Evolutionary conservation across 345 rosid genomes (phyloP).

Genomic region (Orychophragmus violaceus): DNA sequence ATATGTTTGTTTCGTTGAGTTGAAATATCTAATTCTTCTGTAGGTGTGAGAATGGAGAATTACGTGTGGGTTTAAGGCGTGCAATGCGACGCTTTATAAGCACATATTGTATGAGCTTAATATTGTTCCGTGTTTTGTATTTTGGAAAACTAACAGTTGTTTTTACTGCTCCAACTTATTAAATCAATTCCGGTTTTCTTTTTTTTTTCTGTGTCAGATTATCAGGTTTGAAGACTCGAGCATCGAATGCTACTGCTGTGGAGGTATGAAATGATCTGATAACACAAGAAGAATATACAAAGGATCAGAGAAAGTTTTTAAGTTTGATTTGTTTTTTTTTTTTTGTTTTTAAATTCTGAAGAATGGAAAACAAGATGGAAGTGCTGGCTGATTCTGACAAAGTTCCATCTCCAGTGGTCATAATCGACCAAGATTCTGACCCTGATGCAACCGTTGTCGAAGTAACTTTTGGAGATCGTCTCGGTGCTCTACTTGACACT

Average conservation of each 20-base stretch:
- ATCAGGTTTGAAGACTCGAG: constrained; percentile 41
- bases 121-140: too few relatives aligned
- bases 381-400: constrained; percentile 46
- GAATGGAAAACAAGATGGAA: constrained; percentile 52
- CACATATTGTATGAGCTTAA: too few relatives aligned
- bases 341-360: constrained; percentile 11
- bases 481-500: constrained; percentile 91
- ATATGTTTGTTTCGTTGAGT: neutral
- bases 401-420: constrained; percentile 82
- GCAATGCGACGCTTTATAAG: constrained; percentile 88
- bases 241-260: too few relatives aligned
- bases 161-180: too few relatives aligned
- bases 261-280: too few relatives aligned
- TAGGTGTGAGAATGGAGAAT: constrained; percentile 79
- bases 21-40: neutral
- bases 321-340: neutral
- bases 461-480: constrained; percentile 96
- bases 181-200: neutral
- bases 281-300: too few relatives aligned
- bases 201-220: constrained; percentile 36
- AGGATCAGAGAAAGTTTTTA: too few relatives aligned
- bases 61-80: constrained; percentile 83
- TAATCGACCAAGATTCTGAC: constrained; percentile 89
- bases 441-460: constrained; percentile 81
- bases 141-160: too few relatives aligned